Percentiles rank a stretch among this genome's conserved stretches.
Conservation (phyloP, 768 basidiomycete genomes). For the Tricholoma terreum region DNA sequence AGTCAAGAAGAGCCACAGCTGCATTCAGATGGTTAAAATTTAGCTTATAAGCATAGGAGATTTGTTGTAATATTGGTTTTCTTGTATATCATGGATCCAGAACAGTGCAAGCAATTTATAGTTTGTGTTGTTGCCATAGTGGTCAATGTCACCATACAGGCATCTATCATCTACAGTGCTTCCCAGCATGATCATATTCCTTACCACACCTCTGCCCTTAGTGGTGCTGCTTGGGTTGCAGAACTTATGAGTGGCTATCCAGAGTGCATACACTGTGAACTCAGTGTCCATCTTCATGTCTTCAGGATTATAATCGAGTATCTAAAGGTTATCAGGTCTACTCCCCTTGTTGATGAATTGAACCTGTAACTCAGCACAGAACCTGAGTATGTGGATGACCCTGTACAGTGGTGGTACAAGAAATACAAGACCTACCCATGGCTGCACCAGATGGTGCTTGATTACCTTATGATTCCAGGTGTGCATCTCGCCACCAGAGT, state of each 20-base stretch:
- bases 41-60: not conserved
- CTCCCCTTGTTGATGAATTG: conserved; percentile 17
- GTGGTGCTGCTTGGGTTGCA: conserved; percentile 3
- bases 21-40: too few relatives aligned
- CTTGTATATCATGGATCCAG: not conserved
- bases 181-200: not conserved
- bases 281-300: not conserved
- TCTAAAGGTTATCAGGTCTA: not conserved
- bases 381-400: conserved; percentile 14
- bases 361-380: conserved; percentile 19
- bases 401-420: conserved; percentile 20
- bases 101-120: not conserved
- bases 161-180: not conserved
- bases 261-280: conserved; percentile 2
- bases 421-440: conserved; percentile 11
- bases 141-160: not conserved
- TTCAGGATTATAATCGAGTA: not conserved
- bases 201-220: conserved; percentile 5
- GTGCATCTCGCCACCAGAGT: conserved; percentile 7
- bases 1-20: too few relatives aligned
- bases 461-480: too few relatives aligned
- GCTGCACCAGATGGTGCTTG: too few relatives aligned
- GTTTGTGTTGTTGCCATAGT: not conserved
- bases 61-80: not conserved
- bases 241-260: conserved; percentile 2